Evolutionary conservation across 176 grass and related monocot species (phyloP).

Genomic region (Bolboschoenus planiculmis): DNA sequence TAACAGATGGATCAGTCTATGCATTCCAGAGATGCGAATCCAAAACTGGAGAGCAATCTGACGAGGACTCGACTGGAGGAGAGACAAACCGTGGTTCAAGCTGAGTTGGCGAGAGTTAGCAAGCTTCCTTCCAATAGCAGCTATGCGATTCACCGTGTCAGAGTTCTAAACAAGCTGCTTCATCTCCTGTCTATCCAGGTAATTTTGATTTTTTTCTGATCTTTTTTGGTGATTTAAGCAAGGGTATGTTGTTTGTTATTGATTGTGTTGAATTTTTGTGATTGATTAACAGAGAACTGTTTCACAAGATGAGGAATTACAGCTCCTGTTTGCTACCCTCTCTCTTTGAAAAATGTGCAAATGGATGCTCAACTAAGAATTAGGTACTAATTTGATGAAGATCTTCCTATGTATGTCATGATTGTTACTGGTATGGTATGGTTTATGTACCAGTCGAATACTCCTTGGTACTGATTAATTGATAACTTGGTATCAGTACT

Average conservation of each 20-base stretch:
- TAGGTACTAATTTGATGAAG: background rate
- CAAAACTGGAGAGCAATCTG: slow-evolving; percentile 21
- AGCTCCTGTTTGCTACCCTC: slow-evolving; percentile 88
- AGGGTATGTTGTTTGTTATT: background rate
- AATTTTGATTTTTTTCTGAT: background rate
- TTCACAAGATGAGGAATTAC: slow-evolving; percentile 73
- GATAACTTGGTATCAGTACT: background rate
- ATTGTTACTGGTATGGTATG: background rate
- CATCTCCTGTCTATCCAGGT: slow-evolving; percentile 68
- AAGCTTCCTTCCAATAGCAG: slow-evolving; percentile 63
- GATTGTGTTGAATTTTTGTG: background rate
- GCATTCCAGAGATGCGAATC: background rate
- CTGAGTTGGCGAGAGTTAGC: slow-evolving; percentile 48
- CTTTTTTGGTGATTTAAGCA: background rate
- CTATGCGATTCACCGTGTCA: slow-evolving; percentile 69
- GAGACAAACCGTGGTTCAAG: slow-evolving; percentile 22
- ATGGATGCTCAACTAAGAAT: background rate
- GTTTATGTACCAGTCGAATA: background rate
- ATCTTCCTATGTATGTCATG: slow-evolving; percentile 8
- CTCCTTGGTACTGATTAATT: background rate
- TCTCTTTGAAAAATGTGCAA: slow-evolving; percentile 38
- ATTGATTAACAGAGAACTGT: slow-evolving; percentile 37
- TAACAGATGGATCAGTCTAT: background rate
- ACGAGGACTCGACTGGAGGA: slow-evolving; percentile 13
- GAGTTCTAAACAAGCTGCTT: slow-evolving; percentile 78